Percentiles rank a stretch among this genome's conserved stretches.
phyloP scores from a whole-genome alignment of 2,329 filamentous ascomycete genomes.

The Monosporascus sp. region DNA sequence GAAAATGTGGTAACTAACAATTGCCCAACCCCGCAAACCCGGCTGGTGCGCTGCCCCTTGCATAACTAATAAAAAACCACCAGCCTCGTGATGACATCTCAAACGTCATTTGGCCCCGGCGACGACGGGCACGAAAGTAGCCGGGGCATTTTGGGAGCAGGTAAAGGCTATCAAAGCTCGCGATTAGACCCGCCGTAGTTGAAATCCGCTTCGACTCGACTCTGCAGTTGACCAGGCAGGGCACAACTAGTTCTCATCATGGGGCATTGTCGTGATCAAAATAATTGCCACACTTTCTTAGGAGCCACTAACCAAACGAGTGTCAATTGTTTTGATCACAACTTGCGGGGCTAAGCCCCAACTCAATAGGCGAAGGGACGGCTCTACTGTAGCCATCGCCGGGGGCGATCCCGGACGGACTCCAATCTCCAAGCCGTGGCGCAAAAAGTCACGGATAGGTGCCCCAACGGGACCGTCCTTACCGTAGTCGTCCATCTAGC shows the following conservation, averaged over 20 bases:
- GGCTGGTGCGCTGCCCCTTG: background rate
- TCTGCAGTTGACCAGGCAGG: too few relatives aligned
- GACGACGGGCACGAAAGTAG: conserved; percentile 11
- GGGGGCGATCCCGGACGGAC: conserved; percentile 27
- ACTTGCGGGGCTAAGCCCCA: conserved; percentile 30
- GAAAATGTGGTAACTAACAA: background rate
- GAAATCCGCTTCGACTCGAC: too few relatives aligned
- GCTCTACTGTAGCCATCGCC: conserved; percentile 30
- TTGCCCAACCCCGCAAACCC: background rate
- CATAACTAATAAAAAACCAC: background rate
- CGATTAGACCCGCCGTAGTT: background rate
- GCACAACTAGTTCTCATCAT: too few relatives aligned
- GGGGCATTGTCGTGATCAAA: background rate
- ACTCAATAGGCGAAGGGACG: conserved; percentile 30
- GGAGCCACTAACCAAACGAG: conserved; percentile 14
- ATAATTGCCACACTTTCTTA: background rate
- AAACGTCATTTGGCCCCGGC: conserved; percentile 2
- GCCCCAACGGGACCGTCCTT: conserved; percentile 9
- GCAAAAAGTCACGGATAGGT: conserved; percentile 8
- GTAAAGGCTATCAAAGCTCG: conserved; percentile 3
- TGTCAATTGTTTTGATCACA: conserved; percentile 22
- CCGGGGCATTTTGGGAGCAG: conserved; percentile 7
- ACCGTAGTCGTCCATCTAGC: conserved; percentile 28
- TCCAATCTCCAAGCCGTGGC: conserved; percentile 27
- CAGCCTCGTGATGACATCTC: conserved; percentile 2